phyloP scores from a whole-genome alignment of 1,284 basidiomycete species.

The Trametes pubescens region DNA sequence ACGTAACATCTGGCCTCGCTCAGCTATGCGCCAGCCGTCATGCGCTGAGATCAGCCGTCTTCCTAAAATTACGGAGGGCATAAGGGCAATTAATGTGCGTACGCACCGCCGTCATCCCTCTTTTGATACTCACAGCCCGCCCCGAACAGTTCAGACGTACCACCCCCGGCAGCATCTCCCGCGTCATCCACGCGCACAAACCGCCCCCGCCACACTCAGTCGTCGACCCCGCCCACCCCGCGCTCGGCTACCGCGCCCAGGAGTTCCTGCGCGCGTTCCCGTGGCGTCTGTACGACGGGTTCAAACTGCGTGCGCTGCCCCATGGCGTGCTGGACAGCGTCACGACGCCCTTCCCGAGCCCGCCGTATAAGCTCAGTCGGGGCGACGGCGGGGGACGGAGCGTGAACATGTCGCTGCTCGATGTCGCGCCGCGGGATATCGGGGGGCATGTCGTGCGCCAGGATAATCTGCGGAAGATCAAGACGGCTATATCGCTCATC shows the following conservation, averaged over 20 bases:
- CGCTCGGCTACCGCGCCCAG: constrained; percentile 14
- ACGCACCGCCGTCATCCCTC: not conserved
- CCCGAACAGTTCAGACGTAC: constrained; percentile 40
- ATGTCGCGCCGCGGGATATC: constrained; percentile 31
- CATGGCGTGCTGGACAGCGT: constrained; percentile 37
- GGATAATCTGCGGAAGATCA: constrained; percentile 45
- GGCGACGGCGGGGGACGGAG: constrained; percentile 6
- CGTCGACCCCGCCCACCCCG: constrained; percentile 34
- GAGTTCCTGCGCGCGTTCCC: constrained; percentile 21
- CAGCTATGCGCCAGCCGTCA: not conserved
- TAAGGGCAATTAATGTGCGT: constrained; percentile 37
- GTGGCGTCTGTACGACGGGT: constrained; percentile 16
- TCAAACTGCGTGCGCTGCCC: constrained; percentile 38
- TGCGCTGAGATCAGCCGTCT: constrained; percentile 36
- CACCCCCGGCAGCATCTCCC: constrained; percentile 36
- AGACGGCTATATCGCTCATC: constrained; percentile 50
- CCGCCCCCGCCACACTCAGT: constrained; percentile 9
- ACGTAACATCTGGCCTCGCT: not conserved
- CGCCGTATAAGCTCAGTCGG: constrained; percentile 32
- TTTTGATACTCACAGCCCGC: not conserved
- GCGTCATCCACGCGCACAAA: constrained; percentile 13
- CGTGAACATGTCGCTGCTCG: constrained; percentile 41
- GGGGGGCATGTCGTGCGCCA: constrained; percentile 34
- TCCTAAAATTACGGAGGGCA: constrained; percentile 18
- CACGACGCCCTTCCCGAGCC: constrained; percentile 28